Conservation (phyloP, 2,329 filamentous ascomycete species). For the Parastagonospora nodorum region DNA sequence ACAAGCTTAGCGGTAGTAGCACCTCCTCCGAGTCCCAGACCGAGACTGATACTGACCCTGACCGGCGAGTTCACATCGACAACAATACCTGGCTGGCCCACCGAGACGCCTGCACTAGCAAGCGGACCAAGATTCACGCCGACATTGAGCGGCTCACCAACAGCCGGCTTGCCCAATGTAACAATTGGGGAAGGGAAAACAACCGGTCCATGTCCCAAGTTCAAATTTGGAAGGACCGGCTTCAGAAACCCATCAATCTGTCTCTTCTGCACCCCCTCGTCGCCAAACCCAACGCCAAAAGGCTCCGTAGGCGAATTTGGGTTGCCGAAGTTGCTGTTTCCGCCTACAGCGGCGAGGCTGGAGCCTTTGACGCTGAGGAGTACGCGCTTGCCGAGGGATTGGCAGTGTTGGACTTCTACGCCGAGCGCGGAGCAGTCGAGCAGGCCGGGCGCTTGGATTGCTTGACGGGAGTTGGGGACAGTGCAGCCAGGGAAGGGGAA, state of each 20-base stretch:
- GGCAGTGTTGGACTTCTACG: slow-evolving; percentile 41
- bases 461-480: slow-evolving; percentile 35
- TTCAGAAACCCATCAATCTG: background rate
- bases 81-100: no score
- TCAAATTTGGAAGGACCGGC: no score
- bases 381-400: slow-evolving; percentile 47
- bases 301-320: slow-evolving; percentile 3
- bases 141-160: no score
- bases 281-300: slow-evolving; percentile 13
- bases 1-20: no score
- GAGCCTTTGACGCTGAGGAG: slow-evolving; percentile 45
- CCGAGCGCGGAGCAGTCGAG: slow-evolving; percentile 47
- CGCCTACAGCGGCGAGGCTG: slow-evolving; percentile 26
- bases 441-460: slow-evolving; percentile 43
- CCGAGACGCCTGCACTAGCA: no score
- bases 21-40: no score
- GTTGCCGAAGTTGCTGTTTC: slow-evolving; percentile 22
- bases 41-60: no score
- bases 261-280: background rate
- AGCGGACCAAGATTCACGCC: no score
- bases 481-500: slow-evolving; percentile 44
- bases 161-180: no score
- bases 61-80: no score
- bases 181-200: no score
- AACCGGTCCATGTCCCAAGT: no score